Evolutionary conservation across 257 asterid genomes (phyloP).

Genomic region (Verbena officinalis): DNA sequence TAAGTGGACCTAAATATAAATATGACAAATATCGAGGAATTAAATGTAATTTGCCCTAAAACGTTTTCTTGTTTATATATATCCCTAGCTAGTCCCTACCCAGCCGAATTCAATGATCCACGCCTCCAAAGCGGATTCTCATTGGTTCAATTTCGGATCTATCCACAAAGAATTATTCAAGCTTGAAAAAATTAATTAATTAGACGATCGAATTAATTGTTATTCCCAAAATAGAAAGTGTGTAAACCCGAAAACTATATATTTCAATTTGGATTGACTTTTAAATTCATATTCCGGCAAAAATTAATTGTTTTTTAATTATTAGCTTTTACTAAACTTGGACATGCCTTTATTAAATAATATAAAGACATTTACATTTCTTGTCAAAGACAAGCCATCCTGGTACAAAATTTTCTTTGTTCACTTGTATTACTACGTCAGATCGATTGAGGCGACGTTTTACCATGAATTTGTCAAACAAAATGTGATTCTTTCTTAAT

Average conservation of each 20-base stretch:
- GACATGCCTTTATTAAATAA: no score
- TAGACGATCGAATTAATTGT: no score
- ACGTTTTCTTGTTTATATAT: no score
- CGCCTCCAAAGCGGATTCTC: background rate
- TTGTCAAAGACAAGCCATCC: background rate
- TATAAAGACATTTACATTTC: background rate
- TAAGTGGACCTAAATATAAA: no score
- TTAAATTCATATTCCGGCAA: background rate
- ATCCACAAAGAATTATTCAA: no score
- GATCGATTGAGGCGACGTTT: background rate
- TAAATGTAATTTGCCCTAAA: no score
- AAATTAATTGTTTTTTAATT: background rate
- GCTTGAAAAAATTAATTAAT: no score
- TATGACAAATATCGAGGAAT: no score
- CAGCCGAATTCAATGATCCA: background rate
- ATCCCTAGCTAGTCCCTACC: no score
- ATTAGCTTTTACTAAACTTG: background rate
- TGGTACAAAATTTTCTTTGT: background rate
- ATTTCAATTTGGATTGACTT: background rate
- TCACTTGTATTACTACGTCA: background rate
- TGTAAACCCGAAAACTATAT: no score
- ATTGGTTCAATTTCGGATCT: conserved; percentile 1
- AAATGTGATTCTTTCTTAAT: background rate
- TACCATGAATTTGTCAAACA: conserved; percentile 5
- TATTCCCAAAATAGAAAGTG: no score